A percentile compares a stretch with the other conserved stretches of the same genome.
These are phyloP conservation scores for Mediolabrus comicus DNA, from an alignment of 108 stramenopile species.

Conservation along the genomic window DNA sequence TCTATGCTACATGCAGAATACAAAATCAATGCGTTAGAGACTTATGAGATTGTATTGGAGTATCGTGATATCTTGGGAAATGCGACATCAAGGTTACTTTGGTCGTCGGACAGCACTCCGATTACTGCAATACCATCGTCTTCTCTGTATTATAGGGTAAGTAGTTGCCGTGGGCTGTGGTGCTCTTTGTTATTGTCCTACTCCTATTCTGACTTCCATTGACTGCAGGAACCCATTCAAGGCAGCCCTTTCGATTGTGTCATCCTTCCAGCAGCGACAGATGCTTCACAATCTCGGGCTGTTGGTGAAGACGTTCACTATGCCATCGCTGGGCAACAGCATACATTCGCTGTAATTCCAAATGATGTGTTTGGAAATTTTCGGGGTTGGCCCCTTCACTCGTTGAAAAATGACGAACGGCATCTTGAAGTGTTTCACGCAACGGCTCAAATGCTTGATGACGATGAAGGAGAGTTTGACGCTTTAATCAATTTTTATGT, in stretches of 20 bases:
- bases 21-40: conserved; percentile 8
- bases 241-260: conserved; percentile 23
- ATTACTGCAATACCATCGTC: conserved; percentile 28
- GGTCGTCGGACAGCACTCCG: conserved; percentile 37
- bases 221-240: conserved; percentile 15
- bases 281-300: conserved; percentile 24
- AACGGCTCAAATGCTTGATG: conserved; percentile 11
- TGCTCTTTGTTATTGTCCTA: too few relatives aligned
- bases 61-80: conserved; percentile 41
- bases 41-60: conserved; percentile 43
- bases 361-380: conserved; percentile 38
- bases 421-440: conserved; percentile 20
- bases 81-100: conserved; percentile 38
- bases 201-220: too few relatives aligned
- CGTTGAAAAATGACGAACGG: not conserved
- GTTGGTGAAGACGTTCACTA: conserved; percentile 27
- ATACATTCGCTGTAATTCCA: conserved; percentile 23
- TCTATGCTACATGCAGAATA: conserved; percentile 20
- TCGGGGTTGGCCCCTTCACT: conserved; percentile 11
- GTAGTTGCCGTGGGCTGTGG: not conserved
- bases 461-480: conserved; percentile 2
- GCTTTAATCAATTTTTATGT: conserved; percentile 10
- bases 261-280: conserved; percentile 19
- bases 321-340: conserved; percentile 34
- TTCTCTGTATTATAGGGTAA: conserved; percentile 27